Evolutionary conservation across 73 alveolate genomes (phyloP).

Genomic region (Breviolum minutum): DNA sequence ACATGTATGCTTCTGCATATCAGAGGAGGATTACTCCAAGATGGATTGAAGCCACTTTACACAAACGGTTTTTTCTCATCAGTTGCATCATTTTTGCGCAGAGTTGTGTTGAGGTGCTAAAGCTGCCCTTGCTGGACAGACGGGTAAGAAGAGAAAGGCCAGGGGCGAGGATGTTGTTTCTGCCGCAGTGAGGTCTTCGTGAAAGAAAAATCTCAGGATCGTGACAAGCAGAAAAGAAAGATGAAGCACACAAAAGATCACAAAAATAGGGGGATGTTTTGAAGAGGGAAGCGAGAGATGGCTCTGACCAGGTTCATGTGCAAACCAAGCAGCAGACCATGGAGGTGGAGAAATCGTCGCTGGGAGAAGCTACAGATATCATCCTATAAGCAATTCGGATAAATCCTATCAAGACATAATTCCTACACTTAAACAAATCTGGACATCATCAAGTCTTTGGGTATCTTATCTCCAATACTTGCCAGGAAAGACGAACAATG

Average conservation of each 20-base stretch:
- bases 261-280: not conserved
- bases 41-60: no score
- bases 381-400: no score
- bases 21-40: no score
- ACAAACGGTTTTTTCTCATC: no score
- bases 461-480: not conserved
- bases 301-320: not conserved
- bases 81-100: no score
- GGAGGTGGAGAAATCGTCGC: not conserved
- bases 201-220: not conserved
- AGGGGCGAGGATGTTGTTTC: not conserved
- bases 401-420: no score
- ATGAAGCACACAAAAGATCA: not conserved
- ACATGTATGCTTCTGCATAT: no score
- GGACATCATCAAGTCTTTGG: not conserved
- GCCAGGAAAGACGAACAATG: constrained; percentile 33
- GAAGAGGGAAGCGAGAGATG: no score
- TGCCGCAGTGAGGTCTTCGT: not conserved
- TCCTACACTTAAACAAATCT: no score
- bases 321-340: constrained; percentile 2
- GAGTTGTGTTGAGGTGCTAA: not conserved
- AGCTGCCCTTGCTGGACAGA: constrained; percentile 52
- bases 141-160: constrained; percentile 36
- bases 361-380: not conserved
- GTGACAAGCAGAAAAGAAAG: not conserved